Percentiles rank a stretch among this genome's conserved stretches.
These are phyloP conservation scores for Irpex rosettiformis DNA, from an alignment of 1,284 basidiomycete species.

Conservation along the genomic window DNA sequence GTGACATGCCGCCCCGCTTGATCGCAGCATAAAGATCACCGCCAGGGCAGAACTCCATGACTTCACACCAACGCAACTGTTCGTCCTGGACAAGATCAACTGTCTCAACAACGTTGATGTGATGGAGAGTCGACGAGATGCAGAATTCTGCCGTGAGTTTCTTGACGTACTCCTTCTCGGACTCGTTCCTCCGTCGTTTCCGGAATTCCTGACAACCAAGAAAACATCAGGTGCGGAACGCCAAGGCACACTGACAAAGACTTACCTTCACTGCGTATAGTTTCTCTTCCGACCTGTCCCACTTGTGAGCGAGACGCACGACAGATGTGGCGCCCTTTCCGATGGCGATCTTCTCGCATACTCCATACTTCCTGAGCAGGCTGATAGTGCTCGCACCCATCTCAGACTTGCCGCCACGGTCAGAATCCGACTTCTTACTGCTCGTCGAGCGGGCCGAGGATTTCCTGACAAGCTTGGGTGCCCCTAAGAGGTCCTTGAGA, in stretches of 20 bases:
- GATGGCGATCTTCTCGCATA: constrained; percentile 95
- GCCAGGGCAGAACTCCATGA: constrained; percentile 99
- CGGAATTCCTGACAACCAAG: constrained; percentile 78
- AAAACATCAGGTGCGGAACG: not conserved
- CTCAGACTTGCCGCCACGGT: constrained; percentile 56
- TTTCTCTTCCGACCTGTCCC: constrained; percentile 96
- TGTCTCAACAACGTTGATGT: constrained; percentile 96
- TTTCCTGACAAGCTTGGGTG: constrained; percentile 70
- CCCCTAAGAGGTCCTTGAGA: constrained; percentile 76
- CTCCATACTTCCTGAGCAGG: constrained; percentile 90
- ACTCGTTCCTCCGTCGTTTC: constrained; percentile 96
- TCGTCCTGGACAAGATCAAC: constrained; percentile 99
- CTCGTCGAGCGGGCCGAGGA: constrained; percentile 67
- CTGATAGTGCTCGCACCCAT: constrained; percentile 59
- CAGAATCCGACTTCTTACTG: constrained; percentile 67
- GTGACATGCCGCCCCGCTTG: constrained; percentile 95
- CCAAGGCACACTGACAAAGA: constrained; percentile 12
- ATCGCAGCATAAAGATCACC: constrained; percentile 97
- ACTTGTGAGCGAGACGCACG: constrained; percentile 95
- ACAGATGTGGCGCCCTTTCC: constrained; percentile 98
- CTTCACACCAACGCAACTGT: constrained; percentile 95
- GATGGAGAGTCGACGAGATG: constrained; percentile 96
- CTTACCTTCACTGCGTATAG: constrained; percentile 97
- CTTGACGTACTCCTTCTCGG: constrained; percentile 99
- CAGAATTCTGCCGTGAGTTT: constrained; percentile 99